These are phyloP conservation scores for Orobanche coerulescens DNA, from an alignment of 257 asterid species.

Conservation along the genomic window DNA sequence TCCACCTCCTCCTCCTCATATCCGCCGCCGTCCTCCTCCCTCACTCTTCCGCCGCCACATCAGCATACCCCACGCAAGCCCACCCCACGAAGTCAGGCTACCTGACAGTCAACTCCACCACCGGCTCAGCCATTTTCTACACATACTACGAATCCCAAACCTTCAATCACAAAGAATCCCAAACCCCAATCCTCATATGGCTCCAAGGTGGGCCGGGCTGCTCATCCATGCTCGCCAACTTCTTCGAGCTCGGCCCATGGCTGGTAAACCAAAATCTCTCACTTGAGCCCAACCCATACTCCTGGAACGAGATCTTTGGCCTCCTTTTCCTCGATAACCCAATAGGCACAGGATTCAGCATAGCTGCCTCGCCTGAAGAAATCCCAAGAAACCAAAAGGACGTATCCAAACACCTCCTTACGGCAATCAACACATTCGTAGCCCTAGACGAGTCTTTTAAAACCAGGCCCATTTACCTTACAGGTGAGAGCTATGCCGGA, in stretches of 20 bases:
- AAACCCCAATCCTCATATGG: constrained; percentile 75
- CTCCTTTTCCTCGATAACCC: constrained; percentile 77
- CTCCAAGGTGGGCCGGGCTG: constrained; percentile 94
- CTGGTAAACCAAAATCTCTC: constrained; percentile 32
- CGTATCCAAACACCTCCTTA: constrained; percentile 52
- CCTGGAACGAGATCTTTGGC: constrained; percentile 73
- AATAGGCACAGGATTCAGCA: constrained; percentile 73
- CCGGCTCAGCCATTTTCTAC: constrained; percentile 69
- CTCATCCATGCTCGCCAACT: constrained; percentile 74
- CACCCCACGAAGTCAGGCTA: constrained; percentile 84
- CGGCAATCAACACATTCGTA: constrained; percentile 48
- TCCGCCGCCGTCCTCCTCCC: constrained; percentile 24
- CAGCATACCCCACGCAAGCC: constrained; percentile 48
- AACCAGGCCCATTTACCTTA: constrained; percentile 49
- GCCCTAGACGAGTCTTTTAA: constrained; percentile 39
- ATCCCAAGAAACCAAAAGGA: constrained; percentile 69
- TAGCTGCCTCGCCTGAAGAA: constrained; percentile 56
- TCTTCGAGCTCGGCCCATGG: constrained; percentile 72
- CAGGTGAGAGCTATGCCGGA: constrained; percentile 88
- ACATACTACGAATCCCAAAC: constrained; percentile 65
- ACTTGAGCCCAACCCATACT: constrained; percentile 39
- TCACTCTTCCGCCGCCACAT: constrained; percentile 22
- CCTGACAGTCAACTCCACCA: constrained; percentile 61
- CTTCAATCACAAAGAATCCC: constrained; percentile 22
- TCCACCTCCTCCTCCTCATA: constrained; percentile 30